Conservation (phyloP, 1,139 yeast genomes). For the Kluyveromyces sp. region DNA sequence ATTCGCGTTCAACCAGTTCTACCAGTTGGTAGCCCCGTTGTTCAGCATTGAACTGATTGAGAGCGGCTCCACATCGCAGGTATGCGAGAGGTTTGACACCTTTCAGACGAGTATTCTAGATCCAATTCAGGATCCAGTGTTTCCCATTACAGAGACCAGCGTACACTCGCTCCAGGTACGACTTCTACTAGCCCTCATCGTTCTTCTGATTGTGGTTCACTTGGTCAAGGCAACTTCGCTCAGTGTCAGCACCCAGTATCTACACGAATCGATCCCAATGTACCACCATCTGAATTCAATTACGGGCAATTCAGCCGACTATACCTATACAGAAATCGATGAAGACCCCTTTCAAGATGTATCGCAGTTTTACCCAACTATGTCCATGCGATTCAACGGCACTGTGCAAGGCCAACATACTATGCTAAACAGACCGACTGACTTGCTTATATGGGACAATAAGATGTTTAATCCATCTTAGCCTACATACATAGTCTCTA, state of each 20-base stretch:
- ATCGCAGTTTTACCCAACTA: conserved; percentile 1
- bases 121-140: neutral
- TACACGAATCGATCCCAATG: neutral
- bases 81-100: neutral
- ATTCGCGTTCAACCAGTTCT: conserved; percentile 5
- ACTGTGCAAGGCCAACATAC: conserved; percentile 1
- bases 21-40: conserved; percentile 1
- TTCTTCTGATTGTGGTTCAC: neutral
- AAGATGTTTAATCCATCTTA: conserved; percentile 2
- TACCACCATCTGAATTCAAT: neutral
- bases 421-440: conserved; percentile 1
- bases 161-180: neutral
- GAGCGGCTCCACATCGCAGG: neutral
- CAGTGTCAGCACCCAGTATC: neutral
- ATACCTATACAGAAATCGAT: neutral
- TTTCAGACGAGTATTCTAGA: neutral
- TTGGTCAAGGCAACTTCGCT: neutral
- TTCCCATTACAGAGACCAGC: neutral
- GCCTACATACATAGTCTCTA: neutral
- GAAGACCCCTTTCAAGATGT: neutral
- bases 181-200: neutral
- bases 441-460: conserved; percentile 5
- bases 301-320: too few species aligned
- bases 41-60: neutral
- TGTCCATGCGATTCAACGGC: conserved; percentile 3